Base-by-base conservation (phyloP, 1,284 basidiomycete genomes). In the Rhodotorula sp. region DNA sequence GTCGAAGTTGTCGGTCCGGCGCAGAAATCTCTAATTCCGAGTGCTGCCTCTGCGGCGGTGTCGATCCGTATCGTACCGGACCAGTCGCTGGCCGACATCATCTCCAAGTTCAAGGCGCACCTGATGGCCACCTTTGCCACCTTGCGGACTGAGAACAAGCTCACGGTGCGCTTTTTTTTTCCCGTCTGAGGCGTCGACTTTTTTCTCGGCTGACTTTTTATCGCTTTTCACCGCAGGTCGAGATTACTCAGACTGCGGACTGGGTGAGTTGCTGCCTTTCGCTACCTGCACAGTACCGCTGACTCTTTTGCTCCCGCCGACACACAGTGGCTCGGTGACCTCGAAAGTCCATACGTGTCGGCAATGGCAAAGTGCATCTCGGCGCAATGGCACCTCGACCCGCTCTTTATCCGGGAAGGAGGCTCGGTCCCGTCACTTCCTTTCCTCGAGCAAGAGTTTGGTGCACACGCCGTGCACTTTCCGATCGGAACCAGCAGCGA, bases 321-420 rank as follows among this genome's bases (percentile, higher is more conserved):
- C 28, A 5, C 34, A 38, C 60, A 67, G 70, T 99, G 95, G 95
- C 84, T 97, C 1, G 93, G 94, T 0, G 87, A 90, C 61, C 85
- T 93, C 43, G 86, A 92, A 63, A 89, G 89, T 70, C 94, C 83
- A 85, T 87, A 75, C 58, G 80, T 80, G 52, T 62, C 76, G 5
- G 66, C 76, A 4, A 61, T 74, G 50, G 65, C 71, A 12, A 38
- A 58, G 2, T 70, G 70, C 62, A 74, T 77, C 60, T 52, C 62
- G 26, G 26, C 26, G 62, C 66, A 67, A 15, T 77, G 76, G 71
- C 56, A 62, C 7, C 60, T 87, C 38, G 86, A 88, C 71, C 95
- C 95, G 5, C 82, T 97, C 74, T 87, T 90, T 62, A 95, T 97
- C 68, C 86, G 94, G 56, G 95, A 99, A 84, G 95, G 95, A 78